Evolutionary conservation across 164 flowering plant species (phyloP).

Genomic region (Brasenia schreberi): DNA sequence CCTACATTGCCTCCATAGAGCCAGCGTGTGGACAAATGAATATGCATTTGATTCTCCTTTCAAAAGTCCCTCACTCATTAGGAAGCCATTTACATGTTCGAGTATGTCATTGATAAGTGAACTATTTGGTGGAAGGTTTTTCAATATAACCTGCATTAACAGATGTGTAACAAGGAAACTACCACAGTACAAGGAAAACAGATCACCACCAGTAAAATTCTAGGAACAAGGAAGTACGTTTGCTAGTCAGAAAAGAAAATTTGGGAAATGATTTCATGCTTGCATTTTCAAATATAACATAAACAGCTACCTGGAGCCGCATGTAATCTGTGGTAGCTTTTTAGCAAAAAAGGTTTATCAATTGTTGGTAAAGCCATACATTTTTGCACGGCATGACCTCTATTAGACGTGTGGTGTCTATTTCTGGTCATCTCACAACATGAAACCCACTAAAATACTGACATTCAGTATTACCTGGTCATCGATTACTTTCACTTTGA

Average conservation of each 20-base stretch:
- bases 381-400: too few species aligned
- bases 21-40: constrained; percentile 3
- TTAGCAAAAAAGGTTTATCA: too few species aligned
- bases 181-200: too few species aligned
- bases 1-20: constrained; percentile 23
- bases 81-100: constrained; percentile 71
- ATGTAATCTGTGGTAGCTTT: too few species aligned
- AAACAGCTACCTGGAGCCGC: background rate
- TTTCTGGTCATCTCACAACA: background rate
- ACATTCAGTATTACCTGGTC: constrained; percentile 40
- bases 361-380: too few species aligned
- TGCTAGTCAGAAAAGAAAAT: too few species aligned
- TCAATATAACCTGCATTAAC: constrained; percentile 54
- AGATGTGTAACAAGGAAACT: background rate
- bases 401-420: background rate
- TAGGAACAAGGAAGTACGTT: too few species aligned
- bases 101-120: constrained; percentile 72
- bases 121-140: constrained; percentile 89
- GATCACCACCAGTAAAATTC: too few species aligned
- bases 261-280: too few species aligned
- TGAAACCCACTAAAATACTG: background rate
- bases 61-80: constrained; percentile 60
- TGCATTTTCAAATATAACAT: background rate
- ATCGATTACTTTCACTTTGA: constrained; percentile 77
- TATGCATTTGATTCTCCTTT: constrained; percentile 16